phyloP scores from a whole-genome alignment of 1,284 basidiomycete species.

The Gomphus bonarii region DNA sequence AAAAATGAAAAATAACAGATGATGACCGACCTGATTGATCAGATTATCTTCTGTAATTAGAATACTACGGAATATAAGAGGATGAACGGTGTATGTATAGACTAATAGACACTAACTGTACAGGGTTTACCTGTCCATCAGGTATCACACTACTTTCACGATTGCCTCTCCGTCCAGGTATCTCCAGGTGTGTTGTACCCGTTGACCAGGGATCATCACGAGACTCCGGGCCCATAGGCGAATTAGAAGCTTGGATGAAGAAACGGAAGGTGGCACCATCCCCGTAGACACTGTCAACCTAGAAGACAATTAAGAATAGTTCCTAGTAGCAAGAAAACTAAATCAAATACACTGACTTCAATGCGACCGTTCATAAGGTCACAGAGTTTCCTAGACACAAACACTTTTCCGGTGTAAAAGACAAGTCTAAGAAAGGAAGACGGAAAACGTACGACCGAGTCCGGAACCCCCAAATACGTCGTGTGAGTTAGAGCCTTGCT shows the following conservation, averaged over 20 bases:
- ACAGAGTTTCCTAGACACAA: constrained; percentile 21
- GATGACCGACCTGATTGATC: constrained; percentile 17
- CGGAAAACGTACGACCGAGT: constrained; percentile 13
- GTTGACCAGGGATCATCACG: not conserved
- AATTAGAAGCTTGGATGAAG: constrained; percentile 17
- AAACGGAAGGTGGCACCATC: constrained; percentile 21
- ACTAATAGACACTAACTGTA: not conserved
- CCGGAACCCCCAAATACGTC: constrained; percentile 22
- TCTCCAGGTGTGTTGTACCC: constrained; percentile 7
- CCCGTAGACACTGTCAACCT: constrained; percentile 17
- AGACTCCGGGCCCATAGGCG: constrained; percentile 7
- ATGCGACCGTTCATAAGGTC: constrained; percentile 21
- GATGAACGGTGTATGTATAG: not conserved
- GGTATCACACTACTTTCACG: not conserved
- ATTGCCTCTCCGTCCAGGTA: not conserved
- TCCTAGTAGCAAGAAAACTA: not conserved
- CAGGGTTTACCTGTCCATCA: not conserved
- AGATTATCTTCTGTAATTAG: constrained; percentile 21
- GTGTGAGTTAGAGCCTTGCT: constrained; percentile 19
- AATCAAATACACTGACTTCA: constrained; percentile 14
- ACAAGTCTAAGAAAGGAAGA: no score
- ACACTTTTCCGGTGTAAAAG: constrained; percentile 8
- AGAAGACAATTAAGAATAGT: not conserved
- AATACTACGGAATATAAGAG: constrained; percentile 12
- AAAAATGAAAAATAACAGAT: not conserved